Conservation (phyloP, 2,329 filamentous ascomycete genomes). For the Chaetomiaceae sp. region DNA sequence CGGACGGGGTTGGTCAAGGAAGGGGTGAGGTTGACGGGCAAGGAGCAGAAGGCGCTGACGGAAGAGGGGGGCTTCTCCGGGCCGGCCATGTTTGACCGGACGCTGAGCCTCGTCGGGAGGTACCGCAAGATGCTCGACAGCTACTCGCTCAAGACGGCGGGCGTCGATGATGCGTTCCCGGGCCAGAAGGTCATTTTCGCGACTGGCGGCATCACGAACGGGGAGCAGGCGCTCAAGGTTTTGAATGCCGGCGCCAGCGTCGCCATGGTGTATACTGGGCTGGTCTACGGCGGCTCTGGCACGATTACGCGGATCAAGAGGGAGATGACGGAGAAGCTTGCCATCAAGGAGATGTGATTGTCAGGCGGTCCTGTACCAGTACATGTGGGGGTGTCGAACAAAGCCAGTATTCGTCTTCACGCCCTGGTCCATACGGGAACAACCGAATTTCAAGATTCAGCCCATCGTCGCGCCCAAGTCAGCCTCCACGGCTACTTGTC, state of each 20-base stretch:
- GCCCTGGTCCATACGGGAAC: too few species aligned
- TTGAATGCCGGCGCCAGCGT: conserved; percentile 86
- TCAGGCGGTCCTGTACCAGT: not conserved
- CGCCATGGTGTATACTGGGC: conserved; percentile 83
- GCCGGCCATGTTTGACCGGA: conserved; percentile 80
- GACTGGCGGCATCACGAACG: conserved; percentile 87
- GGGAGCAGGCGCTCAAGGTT: conserved; percentile 74
- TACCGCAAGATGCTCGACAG: conserved; percentile 69
- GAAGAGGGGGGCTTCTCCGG: conserved; percentile 90
- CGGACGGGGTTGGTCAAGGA: conserved; percentile 66
- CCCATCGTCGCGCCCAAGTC: too few species aligned
- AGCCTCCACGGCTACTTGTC: too few species aligned
- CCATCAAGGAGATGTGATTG: conserved; percentile 11
- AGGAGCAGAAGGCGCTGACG: conserved; percentile 63
- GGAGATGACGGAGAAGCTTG: conserved; percentile 48
- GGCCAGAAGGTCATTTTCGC: conserved; percentile 81
- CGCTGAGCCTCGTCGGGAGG: conserved; percentile 69
- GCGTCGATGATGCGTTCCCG: conserved; percentile 19
- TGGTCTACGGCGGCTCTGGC: conserved; percentile 61
- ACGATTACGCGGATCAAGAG: conserved; percentile 62
- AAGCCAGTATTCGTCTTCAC: too few species aligned
- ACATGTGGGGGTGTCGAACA: not conserved
- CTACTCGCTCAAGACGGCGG: conserved; percentile 36
- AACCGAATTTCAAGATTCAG: too few species aligned
- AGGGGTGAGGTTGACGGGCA: conserved; percentile 58